Base-by-base conservation (phyloP, 257 asterid species). In the Plantago elongata region DNA sequence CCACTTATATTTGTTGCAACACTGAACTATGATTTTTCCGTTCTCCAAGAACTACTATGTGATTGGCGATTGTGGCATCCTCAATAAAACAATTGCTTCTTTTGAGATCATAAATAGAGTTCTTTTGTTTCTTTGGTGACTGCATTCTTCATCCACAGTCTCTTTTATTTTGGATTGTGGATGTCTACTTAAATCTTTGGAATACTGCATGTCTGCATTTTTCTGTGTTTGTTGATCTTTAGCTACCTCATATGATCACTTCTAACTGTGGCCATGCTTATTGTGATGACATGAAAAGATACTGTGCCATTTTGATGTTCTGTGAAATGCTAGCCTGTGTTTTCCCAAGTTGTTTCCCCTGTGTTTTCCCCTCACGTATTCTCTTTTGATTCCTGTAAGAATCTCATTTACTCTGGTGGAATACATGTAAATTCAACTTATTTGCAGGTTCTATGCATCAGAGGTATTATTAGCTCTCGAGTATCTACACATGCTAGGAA, bases 401-500 rank as follows among this genome's bases (percentile, higher is more conserved):
- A 15, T 16, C 30, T 30, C 12, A 51, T 51, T 5, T 6, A 6
- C 18, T 5, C 29, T 16, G 29, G 13, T 17, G 14, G 14, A 18
- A 7, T 46, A 47, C 13, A 18, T 65, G 58, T 27, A 4, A 40
- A 45, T 42, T 51, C 52, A 17, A 8, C 15, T 5, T 48, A 30
- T 54, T 64, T 51, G 75, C 84, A 90, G 97, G 73, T 90, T 91
- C 76, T 88, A 82, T 46, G 95, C 95, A 44, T 75, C 96, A 2
- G 94, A 91, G 79, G 85, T 91, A 40, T 62, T 91, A 67, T 61
- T 88, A 59, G 98, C 95, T 0, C 83, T 91, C 1, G 98, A 91
- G 67, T 91, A 91, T 69, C 84, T 91, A 57, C 98, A 91, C 50
- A 88, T 91, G 98, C 83, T 91, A 22, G 98, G 98, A 45, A 81